Conservation (phyloP, 2,329 filamentous ascomycete genomes). For the Ophiostoma quercus region DNA sequence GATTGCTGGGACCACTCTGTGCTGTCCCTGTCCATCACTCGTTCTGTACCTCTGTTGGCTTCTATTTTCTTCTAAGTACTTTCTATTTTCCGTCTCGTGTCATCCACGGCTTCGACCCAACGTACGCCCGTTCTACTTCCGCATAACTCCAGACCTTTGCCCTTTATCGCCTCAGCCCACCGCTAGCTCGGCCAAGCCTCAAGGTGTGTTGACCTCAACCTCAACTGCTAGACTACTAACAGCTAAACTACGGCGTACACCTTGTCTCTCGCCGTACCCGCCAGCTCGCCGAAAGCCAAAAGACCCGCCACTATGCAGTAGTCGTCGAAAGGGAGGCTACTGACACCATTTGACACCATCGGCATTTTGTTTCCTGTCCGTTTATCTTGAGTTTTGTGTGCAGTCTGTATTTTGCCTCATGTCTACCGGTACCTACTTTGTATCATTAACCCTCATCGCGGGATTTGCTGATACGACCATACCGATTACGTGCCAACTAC, state of each 20-base stretch:
- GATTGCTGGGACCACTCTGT: neutral
- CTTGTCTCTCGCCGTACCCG: constrained; percentile 1
- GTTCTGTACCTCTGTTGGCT: neutral
- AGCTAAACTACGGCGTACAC: neutral
- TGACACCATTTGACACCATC: neutral
- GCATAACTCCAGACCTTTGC: neutral
- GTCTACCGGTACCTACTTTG: neutral
- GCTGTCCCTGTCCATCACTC: neutral
- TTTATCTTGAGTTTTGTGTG: neutral
- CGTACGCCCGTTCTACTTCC: neutral
- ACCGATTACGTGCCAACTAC: too few species aligned
- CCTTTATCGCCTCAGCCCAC: too few species aligned
- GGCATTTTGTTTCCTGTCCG: neutral
- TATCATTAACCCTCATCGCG: neutral
- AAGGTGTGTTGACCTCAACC: too few species aligned
- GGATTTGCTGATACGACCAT: neutral
- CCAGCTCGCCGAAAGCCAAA: neutral
- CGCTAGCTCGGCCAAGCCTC: too few species aligned
- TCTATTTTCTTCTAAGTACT: neutral
- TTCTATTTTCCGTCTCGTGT: neutral
- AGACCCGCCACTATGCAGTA: constrained; percentile 7
- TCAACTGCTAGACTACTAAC: too few species aligned
- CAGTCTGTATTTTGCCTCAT: too few species aligned
- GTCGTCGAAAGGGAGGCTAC: neutral
- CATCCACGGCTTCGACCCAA: neutral